These are phyloP conservation scores for Tritrichomonas foetus DNA, from an alignment of 208 protist genomes.

Conservation along the genomic window DNA sequence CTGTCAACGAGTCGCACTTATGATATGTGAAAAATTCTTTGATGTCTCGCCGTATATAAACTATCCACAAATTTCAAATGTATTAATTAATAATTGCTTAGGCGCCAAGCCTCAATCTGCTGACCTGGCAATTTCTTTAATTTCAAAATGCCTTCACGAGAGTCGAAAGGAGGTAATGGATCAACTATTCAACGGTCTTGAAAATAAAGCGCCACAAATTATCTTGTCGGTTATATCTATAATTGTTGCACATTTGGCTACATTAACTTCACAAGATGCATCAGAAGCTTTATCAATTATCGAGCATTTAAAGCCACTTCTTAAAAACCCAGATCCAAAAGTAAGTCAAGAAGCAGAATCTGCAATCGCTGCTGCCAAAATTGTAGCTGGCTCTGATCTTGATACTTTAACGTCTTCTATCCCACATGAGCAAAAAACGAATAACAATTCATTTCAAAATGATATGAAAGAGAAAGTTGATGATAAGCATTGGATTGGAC, in stretches of 20 bases:
- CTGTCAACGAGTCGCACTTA: background rate
- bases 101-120: background rate
- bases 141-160: background rate
- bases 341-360: background rate
- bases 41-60: background rate
- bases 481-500: background rate
- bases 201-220: background rate
- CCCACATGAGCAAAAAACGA: background rate
- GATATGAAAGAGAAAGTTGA: background rate
- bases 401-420: background rate
- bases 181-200: background rate
- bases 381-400: background rate
- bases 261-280: constrained; percentile 6
- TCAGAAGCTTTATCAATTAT: background rate
- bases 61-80: background rate
- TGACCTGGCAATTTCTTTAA: background rate
- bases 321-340: background rate
- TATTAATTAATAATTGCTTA: constrained; percentile 5
- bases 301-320: background rate
- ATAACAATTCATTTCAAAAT: too few relatives aligned
- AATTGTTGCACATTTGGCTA: background rate
- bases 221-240: constrained; percentile 22
- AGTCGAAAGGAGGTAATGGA: background rate
- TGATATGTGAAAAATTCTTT: constrained; percentile 23
- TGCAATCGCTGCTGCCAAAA: background rate